Base-by-base conservation (phyloP, 495 filamentous ascomycete genomes). In the Penicillium malachiteum region DNA sequence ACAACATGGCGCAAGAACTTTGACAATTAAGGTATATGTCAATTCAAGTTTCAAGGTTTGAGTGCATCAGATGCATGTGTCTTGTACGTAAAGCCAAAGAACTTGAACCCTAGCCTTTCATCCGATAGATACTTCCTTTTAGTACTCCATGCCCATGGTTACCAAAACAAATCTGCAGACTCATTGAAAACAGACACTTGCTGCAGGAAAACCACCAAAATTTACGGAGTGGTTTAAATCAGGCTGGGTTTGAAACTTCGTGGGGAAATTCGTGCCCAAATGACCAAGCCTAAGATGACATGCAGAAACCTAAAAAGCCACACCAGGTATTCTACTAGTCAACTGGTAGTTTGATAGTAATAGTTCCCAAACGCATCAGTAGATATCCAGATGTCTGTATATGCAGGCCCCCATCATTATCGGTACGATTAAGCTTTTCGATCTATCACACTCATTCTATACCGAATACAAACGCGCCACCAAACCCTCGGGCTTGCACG, bases 201-300 rank as follows among this genome's bases (percentile, higher is more conserved):
- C 12, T n/a, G 26, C 11, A 35, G 26, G 26, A 14, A 46, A 17
- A 35, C 14, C 18, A 3, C 34, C 16, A 14, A 49, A 17, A 35
- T 11, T 5, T 8, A 2, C 46, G 8, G 7, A 8, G 46, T 12
- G 17, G 52, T 35, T 43, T 39, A 55, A 62, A 62, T 50, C 43
- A 9, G 32, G 53, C 56, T 33, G 21, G 39, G 4, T 21, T 44
- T 49, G 52, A 55, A 59, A 62, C 59, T 21, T 32, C 39, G 48
- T 13, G 55, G 48, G 45, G 30, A 31, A 32, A 17, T 38, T 37
- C 34, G 34, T 37, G 21, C 1, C 21, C 21, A 26, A 26, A 5
- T 37, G 21, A 26, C 21, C 21, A 26, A 26, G 21, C 4, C 21
- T 26, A 26, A 26, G 21, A 1, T 26, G 1, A 26, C 21, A 26